Evolutionary conservation across 148 eudicot species (phyloP).

Genomic region (Talinum fruticosum): DNA sequence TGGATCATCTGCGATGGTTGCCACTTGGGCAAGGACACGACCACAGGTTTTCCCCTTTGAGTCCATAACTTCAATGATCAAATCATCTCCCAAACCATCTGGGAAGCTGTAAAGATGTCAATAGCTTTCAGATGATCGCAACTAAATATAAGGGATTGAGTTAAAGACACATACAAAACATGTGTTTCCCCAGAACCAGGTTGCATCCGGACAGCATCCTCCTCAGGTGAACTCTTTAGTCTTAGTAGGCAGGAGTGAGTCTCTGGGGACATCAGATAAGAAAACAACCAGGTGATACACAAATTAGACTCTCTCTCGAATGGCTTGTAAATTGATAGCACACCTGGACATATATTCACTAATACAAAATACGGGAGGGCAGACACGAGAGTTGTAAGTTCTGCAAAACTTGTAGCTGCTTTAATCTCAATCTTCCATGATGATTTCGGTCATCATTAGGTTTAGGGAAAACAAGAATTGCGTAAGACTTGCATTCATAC

Average conservation of each 20-base stretch:
- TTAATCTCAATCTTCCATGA: not conserved
- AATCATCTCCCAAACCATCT: constrained; percentile 92
- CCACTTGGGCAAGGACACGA: constrained; percentile 84
- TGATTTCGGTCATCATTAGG: not conserved
- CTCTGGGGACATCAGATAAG: constrained; percentile 38
- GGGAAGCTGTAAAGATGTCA: constrained; percentile 71
- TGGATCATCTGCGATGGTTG: constrained; percentile 76
- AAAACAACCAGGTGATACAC: not conserved
- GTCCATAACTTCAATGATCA: constrained; percentile 76
- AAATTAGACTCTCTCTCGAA: not conserved
- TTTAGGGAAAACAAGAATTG: not conserved
- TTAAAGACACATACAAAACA: constrained; percentile 60
- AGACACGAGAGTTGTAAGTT: not conserved
- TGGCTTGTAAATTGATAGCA: too few species aligned
- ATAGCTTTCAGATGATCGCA: constrained; percentile 11
- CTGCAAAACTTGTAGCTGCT: too few species aligned
- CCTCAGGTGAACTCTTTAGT: constrained; percentile 84
- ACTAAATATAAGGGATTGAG: constrained; percentile 4
- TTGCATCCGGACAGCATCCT: constrained; percentile 73
- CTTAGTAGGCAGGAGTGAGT: constrained; percentile 68
- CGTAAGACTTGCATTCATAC: not conserved
- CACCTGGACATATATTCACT: not conserved
- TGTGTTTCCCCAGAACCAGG: constrained; percentile 94
- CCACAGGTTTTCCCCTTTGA: constrained; percentile 76
- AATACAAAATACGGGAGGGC: not conserved